Evolutionary conservation across 208 protist species (phyloP).

Genomic region (Acanthamoeba divionensis): DNA sequence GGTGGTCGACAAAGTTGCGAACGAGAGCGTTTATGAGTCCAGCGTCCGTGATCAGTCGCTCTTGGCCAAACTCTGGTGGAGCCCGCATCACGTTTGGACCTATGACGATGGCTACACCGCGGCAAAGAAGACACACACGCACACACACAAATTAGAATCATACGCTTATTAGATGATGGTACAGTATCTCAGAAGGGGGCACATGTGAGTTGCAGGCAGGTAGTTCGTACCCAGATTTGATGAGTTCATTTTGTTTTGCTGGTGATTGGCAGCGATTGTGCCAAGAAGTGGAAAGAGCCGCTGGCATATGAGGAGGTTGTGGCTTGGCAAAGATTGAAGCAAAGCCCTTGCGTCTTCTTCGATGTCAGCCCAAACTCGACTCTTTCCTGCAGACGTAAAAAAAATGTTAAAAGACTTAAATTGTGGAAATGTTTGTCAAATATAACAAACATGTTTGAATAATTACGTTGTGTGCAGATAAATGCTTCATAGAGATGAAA

Average conservation of each 20-base stretch:
- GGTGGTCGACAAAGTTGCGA: neutral
- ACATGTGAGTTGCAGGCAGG: too few species aligned
- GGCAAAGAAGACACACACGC: too few species aligned
- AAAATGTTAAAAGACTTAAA: neutral
- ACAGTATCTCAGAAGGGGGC: too few species aligned
- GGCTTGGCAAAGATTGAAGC: neutral
- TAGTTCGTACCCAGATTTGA: too few species aligned
- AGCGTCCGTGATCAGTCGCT: neutral
- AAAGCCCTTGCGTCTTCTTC: neutral
- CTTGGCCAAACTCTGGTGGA: neutral
- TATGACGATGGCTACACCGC: too few species aligned
- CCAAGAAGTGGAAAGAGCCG: neutral
- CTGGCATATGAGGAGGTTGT: neutral
- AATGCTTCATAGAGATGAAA: neutral
- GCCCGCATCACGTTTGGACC: conserved; percentile 1
- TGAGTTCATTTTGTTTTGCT: neutral
- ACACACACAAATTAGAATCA: too few species aligned
- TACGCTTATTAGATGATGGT: too few species aligned
- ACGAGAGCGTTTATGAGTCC: neutral
- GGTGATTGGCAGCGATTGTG: neutral
- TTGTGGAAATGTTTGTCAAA: neutral
- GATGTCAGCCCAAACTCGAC: neutral
- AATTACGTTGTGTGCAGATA: neutral
- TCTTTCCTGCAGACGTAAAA: neutral
- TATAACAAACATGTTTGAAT: neutral